Percentiles rank a stretch among this genome's conserved stretches.
These are phyloP conservation scores for Sarocladium oryzae DNA, from an alignment of 2,329 filamentous ascomycete species.

Conservation along the genomic window DNA sequence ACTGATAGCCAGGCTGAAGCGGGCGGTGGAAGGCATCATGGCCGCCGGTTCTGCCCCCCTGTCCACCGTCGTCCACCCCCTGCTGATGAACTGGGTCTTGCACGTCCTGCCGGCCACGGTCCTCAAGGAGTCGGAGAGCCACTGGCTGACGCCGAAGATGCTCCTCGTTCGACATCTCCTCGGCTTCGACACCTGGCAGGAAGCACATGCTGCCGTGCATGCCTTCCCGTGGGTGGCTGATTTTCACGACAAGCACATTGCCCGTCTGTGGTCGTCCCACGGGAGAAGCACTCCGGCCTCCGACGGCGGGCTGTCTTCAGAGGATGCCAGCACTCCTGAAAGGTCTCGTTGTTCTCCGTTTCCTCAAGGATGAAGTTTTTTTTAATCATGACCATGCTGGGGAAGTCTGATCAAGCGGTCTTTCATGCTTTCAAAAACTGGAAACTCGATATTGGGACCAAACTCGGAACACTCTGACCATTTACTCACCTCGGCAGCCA, in stretches of 20 bases:
- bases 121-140: not conserved
- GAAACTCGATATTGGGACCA: no score
- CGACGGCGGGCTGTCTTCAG: not conserved
- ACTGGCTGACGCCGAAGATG: slow-evolving; percentile 1
- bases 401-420: no score
- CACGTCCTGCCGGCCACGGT: not conserved
- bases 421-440: no score
- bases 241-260: slow-evolving; percentile 15
- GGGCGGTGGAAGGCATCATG: slow-evolving; percentile 11
- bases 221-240: slow-evolving; percentile 19
- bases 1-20: slow-evolving; percentile 4
- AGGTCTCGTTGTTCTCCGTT: no score
- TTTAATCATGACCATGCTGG: no score
- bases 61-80: not conserved
- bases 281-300: not conserved
- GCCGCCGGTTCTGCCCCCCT: not conserved
- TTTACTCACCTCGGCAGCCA: no score
- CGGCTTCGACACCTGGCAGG: slow-evolving; percentile 1
- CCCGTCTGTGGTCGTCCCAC: slow-evolving; percentile 6
- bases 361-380: no score
- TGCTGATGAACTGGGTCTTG: slow-evolving; percentile 5
- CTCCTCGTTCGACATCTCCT: not conserved
- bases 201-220: not conserved
- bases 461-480: no score
- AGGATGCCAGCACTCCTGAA: no score